Percentiles rank a stretch among this genome's conserved stretches.
Conservation (phyloP, 2,329 filamentous ascomycete species). For the Fusarium equiseti region DNA sequence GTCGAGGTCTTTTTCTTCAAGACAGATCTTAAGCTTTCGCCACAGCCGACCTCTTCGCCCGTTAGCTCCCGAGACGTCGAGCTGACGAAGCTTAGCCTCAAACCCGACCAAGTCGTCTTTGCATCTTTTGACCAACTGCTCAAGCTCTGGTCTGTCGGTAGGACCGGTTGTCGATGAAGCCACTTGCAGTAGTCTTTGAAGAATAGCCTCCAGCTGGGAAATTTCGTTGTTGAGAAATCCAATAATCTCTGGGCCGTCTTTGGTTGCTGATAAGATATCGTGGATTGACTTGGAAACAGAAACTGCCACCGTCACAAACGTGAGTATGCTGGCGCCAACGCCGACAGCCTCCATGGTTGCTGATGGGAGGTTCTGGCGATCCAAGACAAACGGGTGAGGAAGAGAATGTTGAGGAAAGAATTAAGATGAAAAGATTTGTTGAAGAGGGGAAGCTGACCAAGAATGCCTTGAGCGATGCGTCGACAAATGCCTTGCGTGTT, state of each 20-base stretch:
- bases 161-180: rapidly evolving
- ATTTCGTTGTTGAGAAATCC: rapidly evolving
- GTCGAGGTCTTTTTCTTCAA: not conserved
- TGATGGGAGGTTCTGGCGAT: not conserved
- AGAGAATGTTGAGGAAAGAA: not conserved
- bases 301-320: not conserved
- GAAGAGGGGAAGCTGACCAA: not conserved
- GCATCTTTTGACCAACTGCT: rapidly evolving
- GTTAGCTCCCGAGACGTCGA: not conserved
- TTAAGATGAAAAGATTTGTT: not conserved
- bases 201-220: rapidly evolving
- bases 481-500: not conserved
- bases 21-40: not conserved
- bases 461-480: too few relatives aligned
- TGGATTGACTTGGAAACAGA: not conserved
- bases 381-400: rapidly evolving
- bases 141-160: not conserved
- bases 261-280: not conserved
- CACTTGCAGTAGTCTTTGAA: rapidly evolving
- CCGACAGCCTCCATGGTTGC: not conserved
- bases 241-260: not conserved
- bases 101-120: rapidly evolving
- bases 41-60: not conserved
- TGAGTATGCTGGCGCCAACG: not conserved
- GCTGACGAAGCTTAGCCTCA: rapidly evolving